phyloP scores from a whole-genome alignment of 2,329 filamentous ascomycete species.

The Arthrinium puccinioides region DNA sequence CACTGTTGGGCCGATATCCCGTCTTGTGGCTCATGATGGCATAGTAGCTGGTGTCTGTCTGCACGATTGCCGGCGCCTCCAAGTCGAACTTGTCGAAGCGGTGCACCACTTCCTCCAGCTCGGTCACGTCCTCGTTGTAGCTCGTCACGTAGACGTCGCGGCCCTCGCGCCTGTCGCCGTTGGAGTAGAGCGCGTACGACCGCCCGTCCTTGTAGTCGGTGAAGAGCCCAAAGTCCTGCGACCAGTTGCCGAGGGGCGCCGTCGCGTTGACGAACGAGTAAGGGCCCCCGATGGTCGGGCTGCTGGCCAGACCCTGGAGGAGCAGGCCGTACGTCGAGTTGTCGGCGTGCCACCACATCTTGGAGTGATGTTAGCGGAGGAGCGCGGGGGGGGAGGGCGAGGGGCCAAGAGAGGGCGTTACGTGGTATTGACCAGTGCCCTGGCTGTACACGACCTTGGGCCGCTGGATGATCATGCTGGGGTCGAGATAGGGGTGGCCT shows the following conservation, averaged over 20 bases:
- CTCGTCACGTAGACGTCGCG: slow-evolving; percentile 50
- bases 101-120: slow-evolving; percentile 42
- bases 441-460: slow-evolving; percentile 56
- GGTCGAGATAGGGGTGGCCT: slow-evolving; percentile 47
- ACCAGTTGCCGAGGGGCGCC: slow-evolving; percentile 53
- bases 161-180: slow-evolving; percentile 46
- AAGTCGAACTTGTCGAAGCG: slow-evolving; percentile 54
- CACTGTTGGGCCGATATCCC: slow-evolving; percentile 52
- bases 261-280: slow-evolving; percentile 48
- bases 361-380: not conserved
- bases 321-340: slow-evolving; percentile 49
- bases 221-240: slow-evolving; percentile 54
- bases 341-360: slow-evolving; percentile 55
- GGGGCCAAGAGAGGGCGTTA: slow-evolving; percentile 15
- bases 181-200: slow-evolving; percentile 51
- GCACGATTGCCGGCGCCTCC: slow-evolving; percentile 52
- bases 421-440: slow-evolving; percentile 46
- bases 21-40: slow-evolving; percentile 58
- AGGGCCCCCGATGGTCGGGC: slow-evolving; percentile 44
- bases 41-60: slow-evolving; percentile 53
- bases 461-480: slow-evolving; percentile 50
- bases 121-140: slow-evolving; percentile 45
- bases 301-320: slow-evolving; percentile 47
- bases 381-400: not conserved
- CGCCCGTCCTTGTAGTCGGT: slow-evolving; percentile 51